phyloP scores from a whole-genome alignment of 2,329 filamentous ascomycete genomes.

The Samsoniella hepiali region DNA sequence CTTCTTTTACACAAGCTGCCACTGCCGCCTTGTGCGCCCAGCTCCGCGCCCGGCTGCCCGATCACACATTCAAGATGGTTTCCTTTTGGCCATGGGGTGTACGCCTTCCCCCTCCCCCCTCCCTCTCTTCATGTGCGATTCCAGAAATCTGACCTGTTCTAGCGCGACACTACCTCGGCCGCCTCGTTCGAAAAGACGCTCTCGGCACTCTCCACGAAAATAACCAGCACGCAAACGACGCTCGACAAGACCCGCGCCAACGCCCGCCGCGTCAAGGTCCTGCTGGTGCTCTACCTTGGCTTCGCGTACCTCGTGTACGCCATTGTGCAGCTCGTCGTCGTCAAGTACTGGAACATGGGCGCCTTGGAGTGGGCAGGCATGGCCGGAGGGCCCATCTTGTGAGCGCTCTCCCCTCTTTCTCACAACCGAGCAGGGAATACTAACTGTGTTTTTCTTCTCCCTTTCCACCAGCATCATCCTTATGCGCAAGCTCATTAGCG shows the following conservation, averaged over 20 bases:
- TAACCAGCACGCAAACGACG: conserved; percentile 67
- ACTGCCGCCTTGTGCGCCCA: neutral
- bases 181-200: conserved; percentile 92
- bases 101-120: conserved; percentile 21
- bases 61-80: conserved; percentile 57
- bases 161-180: conserved; percentile 78
- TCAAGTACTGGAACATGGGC: conserved; percentile 78
- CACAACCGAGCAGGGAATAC: neutral
- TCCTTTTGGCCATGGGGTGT: conserved; percentile 85
- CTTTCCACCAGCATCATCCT: conserved; percentile 68
- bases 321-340: conserved; percentile 77
- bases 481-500: conserved; percentile 62
- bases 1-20: neutral
- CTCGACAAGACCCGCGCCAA: conserved; percentile 71
- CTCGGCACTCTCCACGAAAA: conserved; percentile 76
- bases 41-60: neutral
- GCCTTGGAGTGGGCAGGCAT: conserved; percentile 74
- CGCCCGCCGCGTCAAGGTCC: conserved; percentile 73
- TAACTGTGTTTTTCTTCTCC: conserved; percentile 19
- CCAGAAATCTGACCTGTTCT: conserved; percentile 22
- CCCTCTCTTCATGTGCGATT: neutral
- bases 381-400: conserved; percentile 75
- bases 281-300: conserved; percentile 86
- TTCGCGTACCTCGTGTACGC: conserved; percentile 88
- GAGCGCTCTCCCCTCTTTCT: conserved; percentile 30